Evolutionary conservation across 306 rosid genomes (phyloP).

Genomic region (Acacia confusa): DNA sequence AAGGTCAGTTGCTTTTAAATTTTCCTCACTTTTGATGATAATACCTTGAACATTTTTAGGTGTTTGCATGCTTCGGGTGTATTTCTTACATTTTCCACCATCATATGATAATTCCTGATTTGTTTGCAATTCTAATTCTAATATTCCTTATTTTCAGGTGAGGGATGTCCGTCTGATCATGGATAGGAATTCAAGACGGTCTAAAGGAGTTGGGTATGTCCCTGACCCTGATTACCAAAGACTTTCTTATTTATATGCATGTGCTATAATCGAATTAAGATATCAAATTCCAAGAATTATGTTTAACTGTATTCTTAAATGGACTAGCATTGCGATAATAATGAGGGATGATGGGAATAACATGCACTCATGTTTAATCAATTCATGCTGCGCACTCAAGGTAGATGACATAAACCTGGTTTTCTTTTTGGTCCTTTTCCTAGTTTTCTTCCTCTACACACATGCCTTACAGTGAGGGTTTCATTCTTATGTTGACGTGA

Average conservation of each 20-base stretch:
- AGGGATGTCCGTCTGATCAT: slow-evolving; percentile 98
- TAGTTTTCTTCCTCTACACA: slow-evolving; percentile 50
- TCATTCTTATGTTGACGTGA: slow-evolving; percentile 47
- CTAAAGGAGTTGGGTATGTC: slow-evolving; percentile 99
- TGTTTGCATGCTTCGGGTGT: slow-evolving; percentile 31
- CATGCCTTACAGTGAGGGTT: slow-evolving; percentile 41
- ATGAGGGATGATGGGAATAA: slow-evolving; percentile 98
- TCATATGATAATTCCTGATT: not conserved
- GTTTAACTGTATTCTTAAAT: slow-evolving; percentile 96
- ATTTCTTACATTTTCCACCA: slow-evolving; percentile 20
- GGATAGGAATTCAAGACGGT: slow-evolving; percentile 99
- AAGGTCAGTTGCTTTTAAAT: slow-evolving; percentile 61
- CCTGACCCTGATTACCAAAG: slow-evolving; percentile 30
- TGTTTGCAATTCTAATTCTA: slow-evolving; percentile 28
- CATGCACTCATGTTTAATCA: slow-evolving; percentile 98
- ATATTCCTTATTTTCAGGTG: slow-evolving; percentile 57
- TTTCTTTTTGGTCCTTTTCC: slow-evolving; percentile 54
- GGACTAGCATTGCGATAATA: slow-evolving; percentile 98
- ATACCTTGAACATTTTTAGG: slow-evolving; percentile 28
- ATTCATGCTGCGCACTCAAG: slow-evolving; percentile 92
- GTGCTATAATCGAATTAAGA: slow-evolving; percentile 52
- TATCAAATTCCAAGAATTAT: slow-evolving; percentile 61
- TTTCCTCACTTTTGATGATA: not conserved
- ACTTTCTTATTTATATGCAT: slow-evolving; percentile 34
- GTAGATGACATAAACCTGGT: slow-evolving; percentile 80